These are phyloP conservation scores for Trematosphaeria pertusa DNA, from an alignment of 2,329 filamentous ascomycete genomes.

Conservation along the genomic window DNA sequence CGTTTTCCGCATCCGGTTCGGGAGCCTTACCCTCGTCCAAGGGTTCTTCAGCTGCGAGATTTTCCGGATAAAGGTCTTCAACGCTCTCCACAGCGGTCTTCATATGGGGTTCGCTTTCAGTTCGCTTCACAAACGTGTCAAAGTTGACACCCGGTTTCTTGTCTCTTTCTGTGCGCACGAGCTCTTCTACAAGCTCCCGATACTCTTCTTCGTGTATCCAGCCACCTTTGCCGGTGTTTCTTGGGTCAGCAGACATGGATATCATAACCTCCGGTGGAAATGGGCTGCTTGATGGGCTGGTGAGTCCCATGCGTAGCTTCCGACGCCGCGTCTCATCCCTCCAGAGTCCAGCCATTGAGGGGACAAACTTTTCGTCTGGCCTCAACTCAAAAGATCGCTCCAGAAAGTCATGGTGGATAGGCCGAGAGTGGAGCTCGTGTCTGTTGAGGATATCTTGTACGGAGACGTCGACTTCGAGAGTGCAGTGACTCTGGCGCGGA, in stretches of 20 bases:
- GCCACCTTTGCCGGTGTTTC: slow-evolving; percentile 73
- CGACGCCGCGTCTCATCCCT: slow-evolving; percentile 83
- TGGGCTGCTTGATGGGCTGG: slow-evolving; percentile 71
- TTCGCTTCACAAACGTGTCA: slow-evolving; percentile 67
- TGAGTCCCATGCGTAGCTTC: slow-evolving; percentile 72
- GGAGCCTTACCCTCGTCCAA: slow-evolving; percentile 13
- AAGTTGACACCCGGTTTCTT: slow-evolving; percentile 62
- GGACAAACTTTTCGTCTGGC: slow-evolving; percentile 79
- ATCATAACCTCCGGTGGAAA: slow-evolving; percentile 83
- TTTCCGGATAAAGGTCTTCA: slow-evolving; percentile 81
- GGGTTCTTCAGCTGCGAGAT: slow-evolving; percentile 51
- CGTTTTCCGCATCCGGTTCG: neutral
- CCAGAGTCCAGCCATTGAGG: slow-evolving; percentile 95
- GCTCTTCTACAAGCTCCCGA: slow-evolving; percentile 66
- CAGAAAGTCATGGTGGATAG: slow-evolving; percentile 84
- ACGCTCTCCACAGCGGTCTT: slow-evolving; percentile 83
- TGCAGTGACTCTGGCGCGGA: slow-evolving; percentile 84
- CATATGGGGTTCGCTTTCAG: slow-evolving; percentile 64
- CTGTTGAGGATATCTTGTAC: slow-evolving; percentile 90
- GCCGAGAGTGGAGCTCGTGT: slow-evolving; percentile 74
- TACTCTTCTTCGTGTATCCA: slow-evolving; percentile 96
- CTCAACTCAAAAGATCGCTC: slow-evolving; percentile 72
- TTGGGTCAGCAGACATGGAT: slow-evolving; percentile 85
- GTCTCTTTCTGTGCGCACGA: slow-evolving; percentile 70
- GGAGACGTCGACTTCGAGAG: slow-evolving; percentile 87